phyloP scores from a whole-genome alignment of 306 rosid genomes.

The Malus fusca region DNA sequence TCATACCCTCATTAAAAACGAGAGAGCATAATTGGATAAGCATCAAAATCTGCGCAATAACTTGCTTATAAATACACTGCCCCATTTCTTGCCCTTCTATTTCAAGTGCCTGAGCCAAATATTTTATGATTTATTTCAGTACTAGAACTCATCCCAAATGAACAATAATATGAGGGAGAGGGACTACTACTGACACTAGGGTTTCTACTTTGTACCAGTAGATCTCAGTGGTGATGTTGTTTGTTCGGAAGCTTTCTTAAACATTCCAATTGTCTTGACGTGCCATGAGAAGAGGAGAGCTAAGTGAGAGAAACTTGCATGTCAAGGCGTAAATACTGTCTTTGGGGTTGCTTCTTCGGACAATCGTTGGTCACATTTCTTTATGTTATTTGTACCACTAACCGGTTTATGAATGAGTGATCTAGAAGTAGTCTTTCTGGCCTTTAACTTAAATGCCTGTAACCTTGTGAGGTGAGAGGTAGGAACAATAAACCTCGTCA shows the following conservation, averaged over 20 bases:
- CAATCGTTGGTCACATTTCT: too few relatives aligned
- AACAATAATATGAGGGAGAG: background rate
- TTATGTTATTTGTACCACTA: too few relatives aligned
- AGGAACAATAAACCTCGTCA: too few relatives aligned
- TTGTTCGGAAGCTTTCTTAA: background rate
- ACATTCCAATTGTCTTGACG: background rate
- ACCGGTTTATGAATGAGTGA: too few relatives aligned
- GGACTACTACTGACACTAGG: too few relatives aligned
- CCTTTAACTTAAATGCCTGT: too few relatives aligned
- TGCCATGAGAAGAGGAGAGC: background rate
- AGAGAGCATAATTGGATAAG: constrained; percentile 11
- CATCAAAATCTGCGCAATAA: constrained; percentile 29
- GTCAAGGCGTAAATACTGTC: too few relatives aligned
- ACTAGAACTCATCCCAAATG: background rate
- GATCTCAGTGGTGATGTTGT: background rate
- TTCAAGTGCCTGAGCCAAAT: background rate
- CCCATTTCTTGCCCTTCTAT: constrained; percentile 9
- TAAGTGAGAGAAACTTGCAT: too few relatives aligned
- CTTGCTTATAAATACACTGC: constrained; percentile 27
- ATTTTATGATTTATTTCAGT: background rate
- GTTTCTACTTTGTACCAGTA: background rate
- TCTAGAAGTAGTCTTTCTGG: too few relatives aligned
- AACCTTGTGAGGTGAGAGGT: too few relatives aligned
- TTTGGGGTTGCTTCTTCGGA: too few relatives aligned
- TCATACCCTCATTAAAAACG: background rate